Percentiles rank a stretch among this genome's conserved stretches.
phyloP scores from a whole-genome alignment of 148 eudicot species.

The Euryodendron excelsum region DNA sequence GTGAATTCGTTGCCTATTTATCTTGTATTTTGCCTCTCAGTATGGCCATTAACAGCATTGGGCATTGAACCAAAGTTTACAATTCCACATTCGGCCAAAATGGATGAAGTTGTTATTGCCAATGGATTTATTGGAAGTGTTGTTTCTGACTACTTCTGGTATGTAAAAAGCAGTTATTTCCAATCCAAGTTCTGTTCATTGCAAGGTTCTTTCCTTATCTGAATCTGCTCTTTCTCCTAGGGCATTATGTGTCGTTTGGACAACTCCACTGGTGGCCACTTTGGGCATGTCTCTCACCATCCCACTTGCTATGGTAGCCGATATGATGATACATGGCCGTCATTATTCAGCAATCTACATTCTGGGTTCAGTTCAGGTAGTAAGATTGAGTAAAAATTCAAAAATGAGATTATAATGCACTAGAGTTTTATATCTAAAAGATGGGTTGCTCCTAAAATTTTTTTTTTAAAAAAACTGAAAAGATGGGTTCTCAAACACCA shows the following conservation, averaged over 20 bases:
- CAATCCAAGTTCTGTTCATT: neutral
- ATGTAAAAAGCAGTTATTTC: constrained; percentile 17
- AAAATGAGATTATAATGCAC: neutral
- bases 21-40: constrained; percentile 50
- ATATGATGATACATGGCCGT: constrained; percentile 91
- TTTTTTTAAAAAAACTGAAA: too few relatives aligned
- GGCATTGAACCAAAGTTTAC: constrained; percentile 98
- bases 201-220: neutral
- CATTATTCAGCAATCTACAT: constrained; percentile 88
- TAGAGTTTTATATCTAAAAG: neutral
- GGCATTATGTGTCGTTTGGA: constrained; percentile 99
- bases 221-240: constrained; percentile 30
- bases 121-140: constrained; percentile 96
- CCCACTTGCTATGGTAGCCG: constrained; percentile 96
- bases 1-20: constrained; percentile 8
- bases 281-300: constrained; percentile 97
- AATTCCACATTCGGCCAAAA: constrained; percentile 73
- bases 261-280: constrained; percentile 97
- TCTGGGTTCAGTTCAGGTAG: constrained; percentile 93
- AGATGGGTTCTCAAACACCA: neutral
- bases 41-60: constrained; percentile 82
- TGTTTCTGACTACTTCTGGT: constrained; percentile 97
- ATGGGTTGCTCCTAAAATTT: too few relatives aligned
- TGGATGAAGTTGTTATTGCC: constrained; percentile 92
- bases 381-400: neutral